phyloP scores from a whole-genome alignment of 306 rosid species.

The Acacia acuminata region DNA sequence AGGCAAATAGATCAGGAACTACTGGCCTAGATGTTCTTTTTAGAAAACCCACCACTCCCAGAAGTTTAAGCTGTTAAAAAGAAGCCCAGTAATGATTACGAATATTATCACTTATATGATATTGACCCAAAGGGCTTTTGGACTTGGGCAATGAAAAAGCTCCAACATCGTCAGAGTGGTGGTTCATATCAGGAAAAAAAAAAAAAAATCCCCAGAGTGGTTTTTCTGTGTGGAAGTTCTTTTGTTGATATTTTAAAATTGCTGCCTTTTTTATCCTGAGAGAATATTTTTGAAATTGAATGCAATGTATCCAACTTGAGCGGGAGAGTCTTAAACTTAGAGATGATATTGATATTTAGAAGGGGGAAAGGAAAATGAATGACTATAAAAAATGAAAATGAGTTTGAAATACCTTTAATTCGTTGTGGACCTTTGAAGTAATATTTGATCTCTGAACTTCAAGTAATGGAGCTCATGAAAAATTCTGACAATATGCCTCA shows the following conservation, averaged over 20 bases:
- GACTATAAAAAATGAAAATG: not conserved
- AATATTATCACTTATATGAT: not conserved
- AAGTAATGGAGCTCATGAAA: constrained; percentile 11
- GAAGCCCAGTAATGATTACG: not conserved
- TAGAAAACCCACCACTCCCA: not conserved
- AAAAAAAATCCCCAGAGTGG: not conserved
- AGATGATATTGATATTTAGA: not conserved
- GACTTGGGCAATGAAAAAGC: not conserved
- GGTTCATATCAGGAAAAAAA: no score
- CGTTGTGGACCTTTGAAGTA: constrained; percentile 15
- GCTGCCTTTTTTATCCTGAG: not conserved
- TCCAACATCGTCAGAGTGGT: not conserved
- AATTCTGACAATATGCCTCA: constrained; percentile 9
- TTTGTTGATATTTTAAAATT: not conserved
- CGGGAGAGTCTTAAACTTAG: not conserved
- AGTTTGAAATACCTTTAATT: not conserved
- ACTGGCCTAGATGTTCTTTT: not conserved
- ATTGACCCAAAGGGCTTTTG: not conserved
- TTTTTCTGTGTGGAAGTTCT: not conserved
- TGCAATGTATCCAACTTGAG: constrained; percentile 3
- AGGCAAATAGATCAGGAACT: not conserved
- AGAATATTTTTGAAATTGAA: no score
- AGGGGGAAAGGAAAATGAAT: not conserved
- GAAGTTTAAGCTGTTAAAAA: not conserved
- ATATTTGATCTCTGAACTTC: constrained; percentile 1